These are phyloP conservation scores for Salix purpurea DNA, from an alignment of 345 rosid genomes.

Conservation along the genomic window DNA sequence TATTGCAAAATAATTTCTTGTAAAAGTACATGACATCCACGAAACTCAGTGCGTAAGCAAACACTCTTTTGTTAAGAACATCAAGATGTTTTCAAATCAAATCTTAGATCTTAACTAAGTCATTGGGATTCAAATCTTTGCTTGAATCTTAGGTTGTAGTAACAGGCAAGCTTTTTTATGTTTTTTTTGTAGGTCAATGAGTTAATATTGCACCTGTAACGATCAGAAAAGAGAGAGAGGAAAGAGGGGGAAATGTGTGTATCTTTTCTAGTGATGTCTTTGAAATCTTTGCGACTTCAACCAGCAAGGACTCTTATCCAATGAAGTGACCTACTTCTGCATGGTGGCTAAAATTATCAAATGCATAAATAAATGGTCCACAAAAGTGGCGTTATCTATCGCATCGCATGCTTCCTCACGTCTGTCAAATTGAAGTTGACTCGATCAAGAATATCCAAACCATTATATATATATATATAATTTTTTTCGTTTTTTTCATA, in stretches of 20 bases:
- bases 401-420: slow-evolving; percentile 23
- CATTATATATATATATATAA: too few relatives aligned
- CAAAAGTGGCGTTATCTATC: slow-evolving; percentile 22
- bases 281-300: slow-evolving; percentile 15
- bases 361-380: slow-evolving; percentile 29
- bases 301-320: slow-evolving; percentile 11
- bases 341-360: slow-evolving; percentile 29
- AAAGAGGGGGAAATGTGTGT: too few relatives aligned
- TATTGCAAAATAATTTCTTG: too few relatives aligned
- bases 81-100: too few relatives aligned
- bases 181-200: neutral
- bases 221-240: neutral
- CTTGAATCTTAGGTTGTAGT: neutral
- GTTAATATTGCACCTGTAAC: neutral
- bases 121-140: neutral
- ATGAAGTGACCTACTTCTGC: slow-evolving; percentile 29
- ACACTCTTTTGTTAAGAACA: too few relatives aligned
- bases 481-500: too few relatives aligned
- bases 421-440: slow-evolving; percentile 17
- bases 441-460: slow-evolving; percentile 1
- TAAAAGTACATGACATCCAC: too few relatives aligned
- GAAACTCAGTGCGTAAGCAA: too few relatives aligned
- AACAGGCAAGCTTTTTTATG: neutral
- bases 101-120: too few relatives aligned
- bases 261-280: neutral